Evolutionary conservation across 2,329 filamentous ascomycete species (phyloP).

Genomic region (Aspergillus ustus): DNA sequence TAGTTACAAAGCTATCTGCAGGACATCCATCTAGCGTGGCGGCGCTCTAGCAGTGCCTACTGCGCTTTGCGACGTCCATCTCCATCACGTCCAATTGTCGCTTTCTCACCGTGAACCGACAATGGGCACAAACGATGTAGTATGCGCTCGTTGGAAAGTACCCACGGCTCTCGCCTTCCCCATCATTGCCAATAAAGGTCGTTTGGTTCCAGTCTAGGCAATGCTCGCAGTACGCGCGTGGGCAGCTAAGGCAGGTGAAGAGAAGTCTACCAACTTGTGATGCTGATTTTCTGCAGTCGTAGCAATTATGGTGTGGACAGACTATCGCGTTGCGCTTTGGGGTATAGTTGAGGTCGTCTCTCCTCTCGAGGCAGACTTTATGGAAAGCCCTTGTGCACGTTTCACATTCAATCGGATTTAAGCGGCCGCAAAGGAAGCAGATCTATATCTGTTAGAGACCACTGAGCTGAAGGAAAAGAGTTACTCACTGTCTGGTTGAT

Average conservation of each 20-base stretch:
- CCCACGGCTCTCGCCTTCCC: conserved; percentile 57
- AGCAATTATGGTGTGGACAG: conserved; percentile 62
- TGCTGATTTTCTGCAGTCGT: conserved; percentile 58
- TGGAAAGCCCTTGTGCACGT: conserved; percentile 62
- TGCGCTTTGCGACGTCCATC: not conserved
- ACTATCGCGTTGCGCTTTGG: conserved; percentile 40
- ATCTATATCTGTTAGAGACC: conserved; percentile 17
- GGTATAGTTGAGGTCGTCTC: not conserved
- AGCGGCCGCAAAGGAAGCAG: conserved; percentile 23
- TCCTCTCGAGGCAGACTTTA: conserved; percentile 50
- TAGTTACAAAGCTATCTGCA: not conserved
- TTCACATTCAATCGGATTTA: conserved; percentile 16
- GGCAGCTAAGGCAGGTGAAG: conserved; percentile 61
- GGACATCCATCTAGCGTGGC: not conserved
- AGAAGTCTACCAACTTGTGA: conserved; percentile 47
- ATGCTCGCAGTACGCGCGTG: conserved; percentile 61
- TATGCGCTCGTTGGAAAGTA: conserved; percentile 53
- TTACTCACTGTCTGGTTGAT: conserved; percentile 49
- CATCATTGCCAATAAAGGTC: conserved; percentile 53
- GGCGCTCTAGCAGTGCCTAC: not conserved
- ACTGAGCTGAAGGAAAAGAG: not conserved
- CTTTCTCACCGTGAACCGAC: not conserved
- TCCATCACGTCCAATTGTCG: not conserved
- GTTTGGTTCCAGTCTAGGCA: conserved; percentile 54
- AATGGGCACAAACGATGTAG: conserved; percentile 45